Evolutionary conservation across 2,329 filamentous ascomycete genomes (phyloP), one percentile per base, ranked within the genome.

Genomic region (Arthrobotrys sinensis): DNA sequence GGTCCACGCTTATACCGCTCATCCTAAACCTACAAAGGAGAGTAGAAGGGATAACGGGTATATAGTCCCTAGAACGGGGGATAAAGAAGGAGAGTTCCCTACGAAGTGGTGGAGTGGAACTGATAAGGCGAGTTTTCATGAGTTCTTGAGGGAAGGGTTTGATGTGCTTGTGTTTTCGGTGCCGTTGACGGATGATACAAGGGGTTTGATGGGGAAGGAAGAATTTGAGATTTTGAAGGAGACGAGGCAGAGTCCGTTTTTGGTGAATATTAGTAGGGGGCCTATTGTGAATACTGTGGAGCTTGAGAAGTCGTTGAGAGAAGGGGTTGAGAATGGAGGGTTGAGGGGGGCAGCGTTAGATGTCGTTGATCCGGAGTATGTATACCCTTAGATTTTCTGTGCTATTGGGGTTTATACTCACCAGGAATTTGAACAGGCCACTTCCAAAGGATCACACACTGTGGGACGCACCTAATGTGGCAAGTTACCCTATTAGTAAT

Each of bases 1-100:
- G 32, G 88, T 95, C 0, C 86, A 93, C 82, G 92, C 92, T 0
- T 94, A 92, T 85, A 95, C 92, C 0, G 90, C 92, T 0, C 89
- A 89, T 28, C 88, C 91, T 0, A 90, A 91, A n/a, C 83, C 86
- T 7, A 93, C 91, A 0, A 88, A 90, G 0, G 90, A 90, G 68
- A 91, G 90, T 0, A 88, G 88, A 52, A 85, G 84, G 32, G 92
- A 95, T 83, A 83, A 85, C 12, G 88, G 89, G 4, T 95, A 91
- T 84, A 88, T 91, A 38, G 89, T 93, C 0, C 89, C 90, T 0
- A 89, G 90, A 0, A 92, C 91, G 6, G 88, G 88, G 4, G 88
- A 89, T 63, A 85, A 85, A 1, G 84, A 86, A 0, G 88, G 88
- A 10, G 65, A 82, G 6, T 84, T 88, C n/a, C 88, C 88, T 0